Evolutionary conservation across 805 yeast species (phyloP).

Genomic region (Saccharomycopsis sp.): DNA sequence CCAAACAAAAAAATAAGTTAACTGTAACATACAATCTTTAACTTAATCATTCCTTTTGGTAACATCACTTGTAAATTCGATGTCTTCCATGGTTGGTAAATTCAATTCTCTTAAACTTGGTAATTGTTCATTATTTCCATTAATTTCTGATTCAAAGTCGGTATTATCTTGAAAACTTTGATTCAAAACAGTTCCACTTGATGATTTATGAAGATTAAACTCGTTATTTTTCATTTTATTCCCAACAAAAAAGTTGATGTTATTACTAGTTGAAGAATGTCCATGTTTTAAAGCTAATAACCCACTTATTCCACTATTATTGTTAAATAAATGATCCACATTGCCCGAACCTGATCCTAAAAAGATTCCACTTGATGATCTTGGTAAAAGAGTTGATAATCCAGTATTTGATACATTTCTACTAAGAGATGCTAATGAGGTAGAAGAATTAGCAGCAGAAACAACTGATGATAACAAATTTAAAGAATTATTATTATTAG

Average conservation of each 20-base stretch:
- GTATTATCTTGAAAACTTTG: no score
- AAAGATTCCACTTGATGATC: conserved; percentile 16
- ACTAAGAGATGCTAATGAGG: conserved; percentile 7
- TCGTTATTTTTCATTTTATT: not conserved
- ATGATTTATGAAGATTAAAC: not conserved
- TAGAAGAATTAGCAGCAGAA: conserved; percentile 2
- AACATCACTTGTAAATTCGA: no score
- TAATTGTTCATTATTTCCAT: conserved; percentile 2
- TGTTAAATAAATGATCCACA: conserved; percentile 3
- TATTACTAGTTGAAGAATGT: conserved; percentile 1
- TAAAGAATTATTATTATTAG: conserved; percentile 1
- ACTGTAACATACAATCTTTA: no score
- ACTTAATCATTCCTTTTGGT: no score
- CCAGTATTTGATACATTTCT: not conserved
- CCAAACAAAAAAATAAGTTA: no score
- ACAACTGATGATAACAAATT: conserved; percentile 9
- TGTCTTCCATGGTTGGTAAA: no score
- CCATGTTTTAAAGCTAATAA: conserved; percentile 16
- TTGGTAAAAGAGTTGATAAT: conserved; percentile 3
- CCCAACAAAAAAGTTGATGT: not conserved
- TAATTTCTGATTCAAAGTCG: not conserved
- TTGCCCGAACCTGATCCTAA: conserved; percentile 5
- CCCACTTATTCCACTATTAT: conserved; percentile 11
- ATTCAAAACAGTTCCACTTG: not conserved
- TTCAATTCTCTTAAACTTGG: conserved; percentile 22